Evolutionary conservation across 208 protist species (phyloP).

Genomic region (Blechomonas ayalai): DNA sequence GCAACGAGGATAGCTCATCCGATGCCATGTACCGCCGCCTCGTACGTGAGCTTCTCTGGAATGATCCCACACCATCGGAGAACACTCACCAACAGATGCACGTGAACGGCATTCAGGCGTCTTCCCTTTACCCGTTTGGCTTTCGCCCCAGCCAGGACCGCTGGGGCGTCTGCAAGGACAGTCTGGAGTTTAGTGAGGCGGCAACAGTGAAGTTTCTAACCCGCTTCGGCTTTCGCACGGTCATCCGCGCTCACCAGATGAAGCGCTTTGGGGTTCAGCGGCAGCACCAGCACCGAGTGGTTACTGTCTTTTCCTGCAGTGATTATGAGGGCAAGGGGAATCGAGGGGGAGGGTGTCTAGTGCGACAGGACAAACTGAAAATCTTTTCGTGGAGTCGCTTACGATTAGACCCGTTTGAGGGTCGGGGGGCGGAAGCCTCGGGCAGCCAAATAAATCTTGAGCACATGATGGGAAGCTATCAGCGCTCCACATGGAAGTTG

Average conservation of each 20-base stretch:
- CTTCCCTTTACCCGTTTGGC: conserved; percentile 20
- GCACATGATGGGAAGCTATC: too few species aligned
- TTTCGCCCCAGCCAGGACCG: conserved; percentile 30
- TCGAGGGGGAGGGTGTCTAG: conserved; percentile 27
- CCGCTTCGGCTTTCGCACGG: conserved; percentile 37
- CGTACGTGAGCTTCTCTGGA: conserved; percentile 69
- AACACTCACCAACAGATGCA: too few species aligned
- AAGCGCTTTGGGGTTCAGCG: conserved; percentile 20
- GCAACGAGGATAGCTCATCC: conserved; percentile 5
- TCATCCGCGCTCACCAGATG: conserved; percentile 45
- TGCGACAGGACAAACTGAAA: conserved; percentile 14
- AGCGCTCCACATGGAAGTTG: too few species aligned
- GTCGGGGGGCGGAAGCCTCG: too few species aligned
- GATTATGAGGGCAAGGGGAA: conserved; percentile 19
- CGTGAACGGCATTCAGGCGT: too few species aligned
- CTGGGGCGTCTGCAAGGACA: conserved; percentile 14
- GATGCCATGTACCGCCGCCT: conserved; percentile 31
- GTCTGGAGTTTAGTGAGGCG: conserved; percentile 37
- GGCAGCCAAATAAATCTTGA: too few species aligned
- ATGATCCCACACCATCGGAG: conserved; percentile 20
- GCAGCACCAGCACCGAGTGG: conserved; percentile 9
- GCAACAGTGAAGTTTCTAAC: conserved; percentile 43
- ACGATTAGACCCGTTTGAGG: neutral
- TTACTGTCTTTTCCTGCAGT: conserved; percentile 37
- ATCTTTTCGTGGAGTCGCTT: conserved; percentile 26